Evolutionary conservation across 192 early-diverging fungal species (phyloP).

Genomic region (Phycomyces blakesleeanus): DNA sequence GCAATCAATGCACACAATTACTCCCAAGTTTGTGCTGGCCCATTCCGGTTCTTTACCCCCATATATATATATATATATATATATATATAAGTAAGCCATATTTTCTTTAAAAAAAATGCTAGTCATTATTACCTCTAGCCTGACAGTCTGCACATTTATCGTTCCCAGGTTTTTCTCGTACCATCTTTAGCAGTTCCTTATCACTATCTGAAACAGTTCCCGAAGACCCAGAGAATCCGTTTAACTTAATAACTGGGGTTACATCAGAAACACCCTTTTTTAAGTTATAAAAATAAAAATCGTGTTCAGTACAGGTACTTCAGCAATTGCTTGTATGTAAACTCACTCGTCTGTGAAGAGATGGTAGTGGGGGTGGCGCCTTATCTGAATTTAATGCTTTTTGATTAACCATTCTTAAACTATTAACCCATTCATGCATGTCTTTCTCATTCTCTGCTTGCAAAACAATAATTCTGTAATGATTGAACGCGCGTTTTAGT

Average conservation of each 20-base stretch:
- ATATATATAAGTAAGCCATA: too few relatives aligned
- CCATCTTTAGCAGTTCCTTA: constrained; percentile 35
- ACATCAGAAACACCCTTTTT: constrained; percentile 4
- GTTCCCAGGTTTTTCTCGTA: constrained; percentile 50
- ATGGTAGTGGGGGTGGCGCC: constrained; percentile 28
- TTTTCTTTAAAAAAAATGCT: constrained; percentile 4
- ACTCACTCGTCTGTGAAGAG: neutral
- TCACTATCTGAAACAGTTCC: constrained; percentile 27
- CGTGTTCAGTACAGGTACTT: too few relatives aligned
- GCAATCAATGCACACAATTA: constrained; percentile 82
- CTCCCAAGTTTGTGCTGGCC: constrained; percentile 81
- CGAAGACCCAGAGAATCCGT: neutral
- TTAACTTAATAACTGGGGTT: neutral
- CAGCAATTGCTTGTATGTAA: constrained; percentile 5
- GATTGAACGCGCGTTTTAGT: neutral
- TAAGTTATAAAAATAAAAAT: neutral
- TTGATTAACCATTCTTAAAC: constrained; percentile 56
- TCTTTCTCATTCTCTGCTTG: constrained; percentile 78
- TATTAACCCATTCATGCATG: constrained; percentile 73
- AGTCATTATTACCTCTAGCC: constrained; percentile 40
- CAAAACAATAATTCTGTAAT: constrained; percentile 58
- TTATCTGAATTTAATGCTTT: constrained; percentile 51
- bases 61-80: too few relatives aligned
- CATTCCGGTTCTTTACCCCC: constrained; percentile 63
- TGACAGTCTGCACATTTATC: constrained; percentile 54